Conservation (phyloP, 805 yeast genomes). For the Pichia membranifaciens region DNA sequence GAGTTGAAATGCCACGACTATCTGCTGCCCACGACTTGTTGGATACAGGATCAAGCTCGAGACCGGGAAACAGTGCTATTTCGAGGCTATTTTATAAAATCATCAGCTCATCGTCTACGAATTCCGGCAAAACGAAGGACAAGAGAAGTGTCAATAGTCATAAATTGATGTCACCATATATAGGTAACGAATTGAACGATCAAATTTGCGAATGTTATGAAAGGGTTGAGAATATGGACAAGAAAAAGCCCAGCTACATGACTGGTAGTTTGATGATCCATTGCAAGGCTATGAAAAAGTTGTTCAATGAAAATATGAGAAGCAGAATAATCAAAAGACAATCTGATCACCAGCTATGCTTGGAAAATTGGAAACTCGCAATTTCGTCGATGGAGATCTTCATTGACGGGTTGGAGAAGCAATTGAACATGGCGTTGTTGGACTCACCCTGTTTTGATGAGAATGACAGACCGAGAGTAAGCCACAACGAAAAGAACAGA, state of each 20-base stretch:
- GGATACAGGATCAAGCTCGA: neutral
- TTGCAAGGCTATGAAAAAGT: constrained; percentile 2
- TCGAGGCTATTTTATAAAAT: neutral
- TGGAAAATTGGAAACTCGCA: neutral
- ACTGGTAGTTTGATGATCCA: constrained; percentile 4
- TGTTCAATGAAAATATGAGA: neutral
- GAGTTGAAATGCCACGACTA: neutral
- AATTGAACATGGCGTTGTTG: neutral
- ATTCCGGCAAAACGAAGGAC: no score
- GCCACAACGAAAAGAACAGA: no score
- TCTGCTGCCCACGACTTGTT: neutral
- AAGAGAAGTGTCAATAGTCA: neutral
- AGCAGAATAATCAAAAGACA: neutral
- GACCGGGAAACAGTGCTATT: neutral
- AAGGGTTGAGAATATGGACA: neutral
- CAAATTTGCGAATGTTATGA: neutral
- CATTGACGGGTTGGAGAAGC: neutral
- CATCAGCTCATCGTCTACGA: neutral
- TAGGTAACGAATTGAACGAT: neutral
- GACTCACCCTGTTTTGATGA: neutral
- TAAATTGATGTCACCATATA: neutral
- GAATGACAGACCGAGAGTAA: neutral
- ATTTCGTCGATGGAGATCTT: neutral
- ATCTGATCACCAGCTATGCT: neutral
- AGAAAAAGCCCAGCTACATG: neutral